These are phyloP conservation scores for Bjerkandera adusta DNA, from an alignment of 1,284 basidiomycete species.

Conservation along the genomic window DNA sequence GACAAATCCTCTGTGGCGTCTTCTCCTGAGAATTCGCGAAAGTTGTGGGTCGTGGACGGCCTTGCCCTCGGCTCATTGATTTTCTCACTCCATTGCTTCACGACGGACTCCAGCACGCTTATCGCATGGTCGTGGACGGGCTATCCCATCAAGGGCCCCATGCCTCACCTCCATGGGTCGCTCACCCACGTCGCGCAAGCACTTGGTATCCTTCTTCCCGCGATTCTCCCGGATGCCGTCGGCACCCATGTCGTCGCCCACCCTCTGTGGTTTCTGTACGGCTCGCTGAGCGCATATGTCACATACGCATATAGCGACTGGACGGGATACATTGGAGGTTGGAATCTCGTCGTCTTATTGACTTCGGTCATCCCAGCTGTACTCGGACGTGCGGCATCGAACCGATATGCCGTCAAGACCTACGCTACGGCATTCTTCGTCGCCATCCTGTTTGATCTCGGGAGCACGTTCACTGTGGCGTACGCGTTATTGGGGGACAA, in stretches of 20 bases:
- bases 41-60: slow-evolving; percentile 47
- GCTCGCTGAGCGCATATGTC: slow-evolving; percentile 49
- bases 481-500: slow-evolving; percentile 91
- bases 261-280: slow-evolving; percentile 52
- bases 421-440: slow-evolving; percentile 61
- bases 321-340: slow-evolving; percentile 72
- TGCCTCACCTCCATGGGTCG: slow-evolving; percentile 72
- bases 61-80: slow-evolving; percentile 73
- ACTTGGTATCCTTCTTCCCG: slow-evolving; percentile 50
- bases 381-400: slow-evolving; percentile 41
- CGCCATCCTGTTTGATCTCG: slow-evolving; percentile 65
- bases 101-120: slow-evolving; percentile 81
- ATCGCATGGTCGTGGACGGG: slow-evolving; percentile 93
- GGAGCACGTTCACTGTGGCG: slow-evolving; percentile 78
- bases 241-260: slow-evolving; percentile 34
- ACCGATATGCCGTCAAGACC: slow-evolving; percentile 41
- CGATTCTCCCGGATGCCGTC: slow-evolving; percentile 30
- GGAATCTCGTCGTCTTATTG: slow-evolving; percentile 67
- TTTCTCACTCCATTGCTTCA: slow-evolving; percentile 76
- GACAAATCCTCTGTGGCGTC: slow-evolving; percentile 10
- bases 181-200: slow-evolving; percentile 69
- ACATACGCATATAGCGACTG: slow-evolving; percentile 70
- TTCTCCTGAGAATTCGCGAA: slow-evolving; percentile 18
- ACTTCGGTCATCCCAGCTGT: slow-evolving; percentile 63
- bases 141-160: slow-evolving; percentile 75